Evolutionary conservation across 306 rosid genomes (phyloP), one percentile per base, ranked within the genome.

Genomic region (Gleditsia sinensis): DNA sequence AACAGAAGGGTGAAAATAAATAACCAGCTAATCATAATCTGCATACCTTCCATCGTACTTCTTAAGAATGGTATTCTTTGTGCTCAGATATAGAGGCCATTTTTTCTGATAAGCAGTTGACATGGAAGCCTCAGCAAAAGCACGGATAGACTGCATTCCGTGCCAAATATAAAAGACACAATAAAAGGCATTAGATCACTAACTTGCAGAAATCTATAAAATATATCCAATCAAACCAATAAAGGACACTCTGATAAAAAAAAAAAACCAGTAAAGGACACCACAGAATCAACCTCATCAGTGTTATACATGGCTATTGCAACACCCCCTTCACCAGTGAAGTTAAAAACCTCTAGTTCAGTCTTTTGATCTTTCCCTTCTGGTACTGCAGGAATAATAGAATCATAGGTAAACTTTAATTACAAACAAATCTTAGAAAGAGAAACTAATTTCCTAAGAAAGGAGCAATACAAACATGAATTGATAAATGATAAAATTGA

Each of bases 71-170:
- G 98, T 94, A 65, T 94, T 94, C 80, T 94, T 91, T 65, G 98
- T 91, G 88, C 97, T 91, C 43, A 94, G 98, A 83, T 94, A 94
- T 19, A 91, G 96, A 43, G 98, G 98, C 98, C 98, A 94, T 71
- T 91, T 89, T 79, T 94, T 94, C 87, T 91, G 84, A 49, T 63
- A 81, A 83, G 98, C 98, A 59, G 86, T 83, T 79, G 83, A 75
- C 97, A 94, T 86, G 34, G 98, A 94, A 43, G 98, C 88, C 28
- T 88, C 97, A 14, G 97, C 98, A 85, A 94, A 94, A 67, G 90
- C 56, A 48, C 92, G 87, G 80, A 94, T 94, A 42, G 98, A 94
- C 96, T 94, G 83, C 78, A 87, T 27, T 23, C 48, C 76, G 74
- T 40, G 48, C 24, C 71, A 63, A 67, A 81, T 42, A 60, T 6